A percentile compares a stretch with the other conserved stretches of the same genome.
Evolutionary conservation across 768 basidiomycete genomes (phyloP).

Genomic region (Mycena chlorophos): DNA sequence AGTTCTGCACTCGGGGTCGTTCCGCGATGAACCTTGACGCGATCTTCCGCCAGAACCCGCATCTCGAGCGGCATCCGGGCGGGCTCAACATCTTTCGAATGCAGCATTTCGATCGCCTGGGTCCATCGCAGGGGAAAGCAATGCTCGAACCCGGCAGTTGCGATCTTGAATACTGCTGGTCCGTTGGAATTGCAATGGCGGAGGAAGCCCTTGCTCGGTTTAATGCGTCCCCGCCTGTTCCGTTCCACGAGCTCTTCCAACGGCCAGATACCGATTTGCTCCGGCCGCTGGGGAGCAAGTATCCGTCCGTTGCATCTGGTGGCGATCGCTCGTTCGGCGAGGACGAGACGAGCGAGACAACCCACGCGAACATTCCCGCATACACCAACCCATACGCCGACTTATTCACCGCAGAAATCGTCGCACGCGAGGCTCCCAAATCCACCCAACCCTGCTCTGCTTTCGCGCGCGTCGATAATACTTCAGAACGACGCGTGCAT

Average conservation of each 20-base stretch:
- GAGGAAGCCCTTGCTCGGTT: not conserved
- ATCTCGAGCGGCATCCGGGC: conserved; percentile 4
- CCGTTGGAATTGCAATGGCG: not conserved
- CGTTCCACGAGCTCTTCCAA: not conserved
- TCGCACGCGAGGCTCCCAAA: not conserved
- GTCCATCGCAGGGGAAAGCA: not conserved
- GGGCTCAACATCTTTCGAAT: conserved; percentile 11
- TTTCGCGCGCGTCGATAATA: not conserved
- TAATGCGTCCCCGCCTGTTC: not conserved
- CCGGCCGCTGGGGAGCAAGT: conserved; percentile 12
- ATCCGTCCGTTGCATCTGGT: conserved; percentile 9
- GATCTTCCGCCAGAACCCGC: conserved; percentile 6
- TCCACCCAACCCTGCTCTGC: not conserved
- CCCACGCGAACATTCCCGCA: not conserved
- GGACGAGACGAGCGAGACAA: not conserved
- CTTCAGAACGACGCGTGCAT: not conserved
- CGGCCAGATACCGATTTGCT: conserved; percentile 3
- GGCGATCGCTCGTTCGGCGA: conserved; percentile 11
- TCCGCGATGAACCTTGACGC: conserved; percentile 11
- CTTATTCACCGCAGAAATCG: not conserved
- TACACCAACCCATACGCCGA: not conserved
- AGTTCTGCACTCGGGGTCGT: conserved; percentile 3
- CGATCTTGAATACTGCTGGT: not conserved
- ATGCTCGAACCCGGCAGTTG: conserved; percentile 3
- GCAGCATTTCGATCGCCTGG: conserved; percentile 11